Conservation (phyloP, 805 yeast species). For the Starmera amethionina region DNA sequence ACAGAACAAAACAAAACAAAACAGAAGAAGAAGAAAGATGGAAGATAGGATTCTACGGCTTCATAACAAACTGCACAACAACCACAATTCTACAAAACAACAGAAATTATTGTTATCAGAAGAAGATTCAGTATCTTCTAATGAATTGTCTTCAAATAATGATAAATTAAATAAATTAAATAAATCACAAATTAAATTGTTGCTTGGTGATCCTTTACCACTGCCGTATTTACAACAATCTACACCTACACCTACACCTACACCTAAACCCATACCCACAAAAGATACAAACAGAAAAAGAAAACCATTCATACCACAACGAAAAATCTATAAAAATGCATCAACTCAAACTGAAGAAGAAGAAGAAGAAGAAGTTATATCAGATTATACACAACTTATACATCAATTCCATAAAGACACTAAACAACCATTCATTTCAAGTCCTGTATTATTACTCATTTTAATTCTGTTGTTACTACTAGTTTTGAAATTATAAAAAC, state of each 20-base stretch:
- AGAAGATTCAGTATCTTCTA: too few relatives aligned
- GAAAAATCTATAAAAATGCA: too few relatives aligned
- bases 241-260: background rate
- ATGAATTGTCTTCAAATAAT: too few relatives aligned
- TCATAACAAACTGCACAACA: background rate
- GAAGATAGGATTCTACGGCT: background rate
- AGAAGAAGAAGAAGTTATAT: background rate
- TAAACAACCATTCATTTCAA: background rate
- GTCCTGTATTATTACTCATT: background rate
- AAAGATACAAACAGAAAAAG: too few relatives aligned
- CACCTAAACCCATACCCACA: too few relatives aligned
- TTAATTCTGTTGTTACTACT: background rate
- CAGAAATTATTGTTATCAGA: background rate
- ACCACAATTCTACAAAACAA: background rate
- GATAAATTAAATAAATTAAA: background rate
- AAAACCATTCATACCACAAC: too few relatives aligned
- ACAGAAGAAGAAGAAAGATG: too few relatives aligned
- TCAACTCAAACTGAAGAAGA: background rate
- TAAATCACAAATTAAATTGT: slow-evolving; percentile 1
- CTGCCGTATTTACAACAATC: slow-evolving; percentile 20
- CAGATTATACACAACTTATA: too few relatives aligned
- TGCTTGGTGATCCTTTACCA: slow-evolving; percentile 29
- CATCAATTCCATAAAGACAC: too few relatives aligned
- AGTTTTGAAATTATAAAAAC: background rate
- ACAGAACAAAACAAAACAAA: too few relatives aligned